phyloP scores from a whole-genome alignment of 2,329 filamentous ascomycete species.

The Colletotrichum tropicicola region DNA sequence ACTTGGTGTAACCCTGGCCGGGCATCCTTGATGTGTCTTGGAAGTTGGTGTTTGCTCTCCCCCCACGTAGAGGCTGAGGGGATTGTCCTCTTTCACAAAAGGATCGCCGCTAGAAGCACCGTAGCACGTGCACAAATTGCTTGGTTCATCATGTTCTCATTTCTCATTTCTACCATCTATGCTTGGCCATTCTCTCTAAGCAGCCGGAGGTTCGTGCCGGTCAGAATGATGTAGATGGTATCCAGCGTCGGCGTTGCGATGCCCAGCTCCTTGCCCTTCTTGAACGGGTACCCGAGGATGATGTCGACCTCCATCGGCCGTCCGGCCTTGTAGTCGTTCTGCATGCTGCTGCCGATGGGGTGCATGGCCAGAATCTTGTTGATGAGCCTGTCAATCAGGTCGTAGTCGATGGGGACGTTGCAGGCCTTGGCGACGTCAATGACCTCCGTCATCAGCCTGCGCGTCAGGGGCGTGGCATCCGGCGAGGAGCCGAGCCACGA shows the following conservation, averaged over 20 bases:
- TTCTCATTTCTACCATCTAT: not conserved
- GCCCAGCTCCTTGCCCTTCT: slow-evolving; percentile 61
- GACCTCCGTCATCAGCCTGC: slow-evolving; percentile 61
- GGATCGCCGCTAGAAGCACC: no score
- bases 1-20: not conserved
- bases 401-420: slow-evolving; percentile 54
- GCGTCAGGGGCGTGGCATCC: slow-evolving; percentile 57
- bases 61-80: slow-evolving; percentile 18
- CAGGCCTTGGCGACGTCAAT: slow-evolving; percentile 65
- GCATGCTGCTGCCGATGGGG: slow-evolving; percentile 60
- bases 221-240: slow-evolving; percentile 45
- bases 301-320: slow-evolving; percentile 70
- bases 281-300: slow-evolving; percentile 68
- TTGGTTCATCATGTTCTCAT: not conserved
- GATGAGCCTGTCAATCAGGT: slow-evolving; percentile 55
- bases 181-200: slow-evolving; percentile 12
- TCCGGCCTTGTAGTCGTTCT: slow-evolving; percentile 64
- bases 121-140: not conserved
- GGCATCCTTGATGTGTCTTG: not conserved
- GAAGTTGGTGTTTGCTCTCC: not conserved
- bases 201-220: slow-evolving; percentile 38
- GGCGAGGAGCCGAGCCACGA: slow-evolving; percentile 55
- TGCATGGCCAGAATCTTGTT: slow-evolving; percentile 56
- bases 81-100: no score
- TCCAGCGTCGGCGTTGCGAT: slow-evolving; percentile 62